Percentiles rank a stretch among this genome's conserved stretches.
These are phyloP conservation scores for Sporothrix humicola DNA, from an alignment of 2,329 filamentous ascomycete species.

Conservation along the genomic window DNA sequence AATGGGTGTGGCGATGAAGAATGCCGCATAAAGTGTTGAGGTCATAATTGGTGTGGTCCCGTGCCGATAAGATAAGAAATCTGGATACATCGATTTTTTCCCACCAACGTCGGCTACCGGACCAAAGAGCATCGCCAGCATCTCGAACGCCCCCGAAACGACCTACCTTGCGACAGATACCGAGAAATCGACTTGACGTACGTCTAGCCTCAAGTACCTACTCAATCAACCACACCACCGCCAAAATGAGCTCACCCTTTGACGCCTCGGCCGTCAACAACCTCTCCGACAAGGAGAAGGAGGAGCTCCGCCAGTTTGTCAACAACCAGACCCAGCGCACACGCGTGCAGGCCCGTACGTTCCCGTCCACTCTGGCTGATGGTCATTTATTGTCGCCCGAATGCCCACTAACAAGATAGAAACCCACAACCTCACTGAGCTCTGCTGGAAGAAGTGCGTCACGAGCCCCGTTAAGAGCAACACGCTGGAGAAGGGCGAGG, in stretches of 20 bases:
- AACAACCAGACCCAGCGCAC: constrained; percentile 84
- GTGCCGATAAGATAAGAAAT: constrained; percentile 38
- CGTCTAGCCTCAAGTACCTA: neutral
- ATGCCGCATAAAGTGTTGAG: neutral
- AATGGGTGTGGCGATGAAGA: neutral
- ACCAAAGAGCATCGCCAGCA: constrained; percentile 22
- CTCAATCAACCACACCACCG: neutral
- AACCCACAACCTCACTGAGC: constrained; percentile 65
- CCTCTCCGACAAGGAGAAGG: constrained; percentile 81
- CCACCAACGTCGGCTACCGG: neutral
- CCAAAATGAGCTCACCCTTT: constrained; percentile 41
- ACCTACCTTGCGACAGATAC: neutral
- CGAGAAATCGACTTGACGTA: neutral
- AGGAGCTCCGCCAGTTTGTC: constrained; percentile 85
- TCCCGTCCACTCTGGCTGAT: too few relatives aligned
- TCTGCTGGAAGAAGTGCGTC: constrained; percentile 96
- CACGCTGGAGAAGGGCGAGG: constrained; percentile 77
- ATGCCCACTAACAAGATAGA: constrained; percentile 45
- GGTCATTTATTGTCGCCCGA: neutral
- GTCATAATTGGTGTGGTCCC: constrained; percentile 19
- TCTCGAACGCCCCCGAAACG: neutral
- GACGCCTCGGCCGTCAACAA: constrained; percentile 69
- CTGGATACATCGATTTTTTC: constrained; percentile 33
- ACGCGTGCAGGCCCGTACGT: constrained; percentile 65
- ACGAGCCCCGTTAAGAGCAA: constrained; percentile 72